These are phyloP conservation scores for Aspergillus quadrilineatus DNA, from an alignment of 2,329 filamentous ascomycete species.

Conservation along the genomic window DNA sequence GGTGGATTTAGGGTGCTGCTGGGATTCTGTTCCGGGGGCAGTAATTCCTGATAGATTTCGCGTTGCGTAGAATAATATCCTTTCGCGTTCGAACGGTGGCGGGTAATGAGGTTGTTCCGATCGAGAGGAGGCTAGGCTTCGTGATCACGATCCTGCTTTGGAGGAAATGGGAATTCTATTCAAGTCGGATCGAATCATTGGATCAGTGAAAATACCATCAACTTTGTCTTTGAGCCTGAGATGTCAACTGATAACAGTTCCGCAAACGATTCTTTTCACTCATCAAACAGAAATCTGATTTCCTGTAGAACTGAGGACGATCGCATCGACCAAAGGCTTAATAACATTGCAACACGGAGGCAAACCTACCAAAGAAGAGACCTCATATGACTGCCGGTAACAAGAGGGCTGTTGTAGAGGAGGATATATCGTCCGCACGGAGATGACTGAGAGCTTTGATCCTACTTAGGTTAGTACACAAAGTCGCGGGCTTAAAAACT, in stretches of 20 bases:
- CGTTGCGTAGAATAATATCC: neutral
- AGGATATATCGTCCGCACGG: neutral
- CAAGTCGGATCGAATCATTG: neutral
- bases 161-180: slow-evolving; percentile 7
- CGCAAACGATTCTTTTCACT: neutral
- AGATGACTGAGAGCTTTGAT: neutral
- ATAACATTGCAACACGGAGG: neutral
- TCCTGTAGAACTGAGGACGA: neutral
- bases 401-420: neutral
- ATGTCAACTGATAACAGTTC: neutral
- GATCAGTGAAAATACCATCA: slow-evolving; percentile 5
- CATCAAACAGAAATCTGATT: neutral
- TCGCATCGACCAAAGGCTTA: neutral
- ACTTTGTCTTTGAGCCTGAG: neutral
- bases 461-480: too few species aligned
- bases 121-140: slow-evolving; percentile 1
- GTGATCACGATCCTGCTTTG: slow-evolving; percentile 3
- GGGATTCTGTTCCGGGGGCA: neutral
- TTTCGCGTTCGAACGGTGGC: neutral
- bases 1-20: neutral
- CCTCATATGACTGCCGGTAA: neutral
- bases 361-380: slow-evolving; percentile 9
- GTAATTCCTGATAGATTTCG: neutral
- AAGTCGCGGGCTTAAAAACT: too few species aligned
- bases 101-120: slow-evolving; percentile 3